A percentile compares a stretch with the other conserved stretches of the same genome.
Evolutionary conservation across 495 filamentous ascomycete species (phyloP).

Genomic region (Penicillium steckii): DNA sequence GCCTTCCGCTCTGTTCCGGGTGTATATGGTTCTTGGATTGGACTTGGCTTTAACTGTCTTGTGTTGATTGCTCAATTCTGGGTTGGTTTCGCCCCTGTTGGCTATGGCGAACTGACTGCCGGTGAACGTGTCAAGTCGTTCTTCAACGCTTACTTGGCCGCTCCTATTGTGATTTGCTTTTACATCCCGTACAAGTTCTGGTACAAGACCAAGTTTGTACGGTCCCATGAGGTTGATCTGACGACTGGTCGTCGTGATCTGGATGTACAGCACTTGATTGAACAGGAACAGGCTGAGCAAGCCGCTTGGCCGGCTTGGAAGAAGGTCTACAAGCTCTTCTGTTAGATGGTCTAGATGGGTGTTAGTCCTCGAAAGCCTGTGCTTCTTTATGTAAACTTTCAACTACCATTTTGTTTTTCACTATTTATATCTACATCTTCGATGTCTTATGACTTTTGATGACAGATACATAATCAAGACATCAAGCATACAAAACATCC

Average conservation of each 20-base stretch:
- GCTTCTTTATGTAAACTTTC: neutral
- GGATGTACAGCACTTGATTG: constrained; percentile 70
- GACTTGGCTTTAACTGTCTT: constrained; percentile 72
- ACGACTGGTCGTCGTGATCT: constrained; percentile 86
- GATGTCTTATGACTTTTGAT: constrained; percentile 10
- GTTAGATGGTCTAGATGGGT: constrained; percentile 30
- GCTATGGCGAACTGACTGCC: constrained; percentile 43
- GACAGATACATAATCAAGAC: constrained; percentile 15
- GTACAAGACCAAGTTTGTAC: constrained; percentile 66
- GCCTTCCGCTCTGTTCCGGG: constrained; percentile 81
- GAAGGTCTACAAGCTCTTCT: constrained; percentile 62
- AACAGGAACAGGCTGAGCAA: constrained; percentile 72
- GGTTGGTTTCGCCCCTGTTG: constrained; percentile 81
- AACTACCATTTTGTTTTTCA: neutral
- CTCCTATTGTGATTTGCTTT: constrained; percentile 72
- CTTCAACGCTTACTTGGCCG: constrained; percentile 78
- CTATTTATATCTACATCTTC: neutral
- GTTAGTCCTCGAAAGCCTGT: neutral
- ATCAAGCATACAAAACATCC: too few relatives aligned
- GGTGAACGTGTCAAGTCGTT: constrained; percentile 56
- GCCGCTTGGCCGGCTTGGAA: constrained; percentile 83
- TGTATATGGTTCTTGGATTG: constrained; percentile 79
- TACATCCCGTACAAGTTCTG: constrained; percentile 81
- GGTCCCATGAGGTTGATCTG: constrained; percentile 74
- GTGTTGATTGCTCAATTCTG: constrained; percentile 94